Conservation (phyloP, 2,329 filamentous ascomycete genomes). For the Trichoderma brevicompactum region DNA sequence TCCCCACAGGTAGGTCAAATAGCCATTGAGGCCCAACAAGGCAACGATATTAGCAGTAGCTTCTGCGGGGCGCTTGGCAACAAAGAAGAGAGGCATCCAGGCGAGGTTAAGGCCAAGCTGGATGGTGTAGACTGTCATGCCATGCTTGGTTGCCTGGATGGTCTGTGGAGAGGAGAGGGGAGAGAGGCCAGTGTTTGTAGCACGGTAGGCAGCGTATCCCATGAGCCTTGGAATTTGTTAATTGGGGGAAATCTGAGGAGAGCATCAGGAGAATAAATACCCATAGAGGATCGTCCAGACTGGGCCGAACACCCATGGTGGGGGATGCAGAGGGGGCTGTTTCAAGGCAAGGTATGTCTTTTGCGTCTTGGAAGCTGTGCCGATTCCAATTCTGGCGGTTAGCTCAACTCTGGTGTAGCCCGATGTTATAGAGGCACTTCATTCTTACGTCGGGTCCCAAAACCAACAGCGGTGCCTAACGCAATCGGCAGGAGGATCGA, state of each 20-base stretch:
- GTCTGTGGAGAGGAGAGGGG: constrained; percentile 59
- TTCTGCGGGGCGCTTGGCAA: constrained; percentile 70
- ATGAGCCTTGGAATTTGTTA: constrained; percentile 57
- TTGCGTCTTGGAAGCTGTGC: constrained; percentile 59
- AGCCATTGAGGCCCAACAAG: constrained; percentile 72
- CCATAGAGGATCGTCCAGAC: constrained; percentile 71
- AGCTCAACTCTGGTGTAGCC: neutral
- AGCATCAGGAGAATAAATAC: constrained; percentile 36
- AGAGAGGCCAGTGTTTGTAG: constrained; percentile 65
- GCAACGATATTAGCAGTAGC: constrained; percentile 77
- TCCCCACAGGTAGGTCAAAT: constrained; percentile 76
- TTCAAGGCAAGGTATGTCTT: constrained; percentile 67
- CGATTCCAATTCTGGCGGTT: neutral
- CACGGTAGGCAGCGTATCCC: constrained; percentile 87
- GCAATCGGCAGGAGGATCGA: constrained; percentile 77
- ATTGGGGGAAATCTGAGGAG: constrained; percentile 20
- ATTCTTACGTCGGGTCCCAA: constrained; percentile 64
- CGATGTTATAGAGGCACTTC: neutral
- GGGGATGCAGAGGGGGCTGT: constrained; percentile 68
- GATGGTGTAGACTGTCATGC: constrained; percentile 80
- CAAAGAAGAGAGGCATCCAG: constrained; percentile 95
- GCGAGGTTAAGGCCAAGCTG: constrained; percentile 84
- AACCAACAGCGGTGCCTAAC: constrained; percentile 75
- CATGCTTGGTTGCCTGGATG: constrained; percentile 64
- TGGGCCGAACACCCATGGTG: constrained; percentile 65